A percentile compares a stretch with the other conserved stretches of the same genome.
Conservation (phyloP, 345 rosid genomes). For the Bretschneidera sinensis region DNA sequence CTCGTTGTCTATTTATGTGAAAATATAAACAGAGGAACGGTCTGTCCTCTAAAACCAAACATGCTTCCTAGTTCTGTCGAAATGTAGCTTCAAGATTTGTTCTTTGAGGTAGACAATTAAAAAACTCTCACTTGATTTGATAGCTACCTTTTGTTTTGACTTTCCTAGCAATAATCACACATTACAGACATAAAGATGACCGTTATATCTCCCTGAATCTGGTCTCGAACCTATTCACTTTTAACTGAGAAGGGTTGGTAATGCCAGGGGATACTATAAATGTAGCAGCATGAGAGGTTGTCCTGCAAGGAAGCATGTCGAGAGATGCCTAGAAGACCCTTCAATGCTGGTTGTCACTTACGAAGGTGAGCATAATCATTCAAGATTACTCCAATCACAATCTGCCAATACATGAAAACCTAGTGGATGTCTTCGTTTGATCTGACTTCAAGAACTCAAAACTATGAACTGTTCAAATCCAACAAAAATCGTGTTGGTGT, state of each 20-base stretch:
- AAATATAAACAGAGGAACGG: too few relatives aligned
- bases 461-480: constrained; percentile 3
- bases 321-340: constrained; percentile 70
- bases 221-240: too few relatives aligned
- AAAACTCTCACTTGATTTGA: background rate
- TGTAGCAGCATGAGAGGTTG: constrained; percentile 81
- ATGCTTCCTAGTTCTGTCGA: too few relatives aligned
- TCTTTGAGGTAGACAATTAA: background rate
- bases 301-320: constrained; percentile 87
- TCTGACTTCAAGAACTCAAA: constrained; percentile 16
- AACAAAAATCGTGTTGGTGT: background rate
- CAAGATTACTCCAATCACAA: constrained; percentile 46
- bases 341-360: constrained; percentile 75
- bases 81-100: background rate
- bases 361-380: constrained; percentile 77
- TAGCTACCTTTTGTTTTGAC: background rate
- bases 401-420: constrained; percentile 49
- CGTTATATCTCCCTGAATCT: too few relatives aligned
- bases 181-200: background rate
- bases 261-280: constrained; percentile 79
- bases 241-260: too few relatives aligned
- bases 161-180: background rate
- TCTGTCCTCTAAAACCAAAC: too few relatives aligned
- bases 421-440: background rate
- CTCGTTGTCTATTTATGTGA: too few relatives aligned